phyloP scores from a whole-genome alignment of 108 stramenopile genomes.

The Chaetoceros tenuissimus region DNA sequence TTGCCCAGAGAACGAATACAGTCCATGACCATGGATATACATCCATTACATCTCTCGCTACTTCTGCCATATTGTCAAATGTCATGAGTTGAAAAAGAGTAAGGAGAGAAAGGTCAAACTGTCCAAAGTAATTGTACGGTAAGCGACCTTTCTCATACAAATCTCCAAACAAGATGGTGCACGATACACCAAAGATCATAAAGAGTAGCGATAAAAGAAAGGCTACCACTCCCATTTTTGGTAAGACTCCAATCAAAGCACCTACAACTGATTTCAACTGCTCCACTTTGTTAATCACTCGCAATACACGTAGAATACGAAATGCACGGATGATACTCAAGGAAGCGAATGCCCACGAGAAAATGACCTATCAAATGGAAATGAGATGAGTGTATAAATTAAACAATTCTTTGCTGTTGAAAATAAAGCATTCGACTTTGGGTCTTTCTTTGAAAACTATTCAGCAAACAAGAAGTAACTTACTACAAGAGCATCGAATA shows the following conservation, averaged over 20 bases:
- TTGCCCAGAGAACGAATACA: constrained; percentile 51
- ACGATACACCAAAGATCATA: constrained; percentile 34
- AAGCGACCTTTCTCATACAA: neutral
- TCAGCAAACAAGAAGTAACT: too few species aligned
- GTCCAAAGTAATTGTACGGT: constrained; percentile 22
- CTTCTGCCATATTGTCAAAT: constrained; percentile 19
- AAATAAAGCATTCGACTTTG: too few species aligned
- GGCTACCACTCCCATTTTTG: constrained; percentile 20
- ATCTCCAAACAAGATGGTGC: constrained; percentile 26
- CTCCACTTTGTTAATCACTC: constrained; percentile 22
- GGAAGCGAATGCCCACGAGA: constrained; percentile 19
- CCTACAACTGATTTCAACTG: constrained; percentile 12
- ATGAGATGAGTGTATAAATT: too few species aligned
- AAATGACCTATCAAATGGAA: too few species aligned
- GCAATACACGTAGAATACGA: constrained; percentile 21
- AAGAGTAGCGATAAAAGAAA: constrained; percentile 18
- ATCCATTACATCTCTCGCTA: constrained; percentile 4
- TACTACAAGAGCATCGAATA: constrained; percentile 9
- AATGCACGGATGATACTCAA: constrained; percentile 30
- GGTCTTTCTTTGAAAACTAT: too few species aligned
- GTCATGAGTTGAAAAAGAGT: constrained; percentile 41
- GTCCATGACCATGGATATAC: constrained; percentile 43
- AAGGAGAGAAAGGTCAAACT: constrained; percentile 20
- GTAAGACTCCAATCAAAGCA: constrained; percentile 17
- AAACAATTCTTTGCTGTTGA: too few species aligned